Conservation (phyloP, 495 filamentous ascomycete species). For the Penicillium lagena region DNA sequence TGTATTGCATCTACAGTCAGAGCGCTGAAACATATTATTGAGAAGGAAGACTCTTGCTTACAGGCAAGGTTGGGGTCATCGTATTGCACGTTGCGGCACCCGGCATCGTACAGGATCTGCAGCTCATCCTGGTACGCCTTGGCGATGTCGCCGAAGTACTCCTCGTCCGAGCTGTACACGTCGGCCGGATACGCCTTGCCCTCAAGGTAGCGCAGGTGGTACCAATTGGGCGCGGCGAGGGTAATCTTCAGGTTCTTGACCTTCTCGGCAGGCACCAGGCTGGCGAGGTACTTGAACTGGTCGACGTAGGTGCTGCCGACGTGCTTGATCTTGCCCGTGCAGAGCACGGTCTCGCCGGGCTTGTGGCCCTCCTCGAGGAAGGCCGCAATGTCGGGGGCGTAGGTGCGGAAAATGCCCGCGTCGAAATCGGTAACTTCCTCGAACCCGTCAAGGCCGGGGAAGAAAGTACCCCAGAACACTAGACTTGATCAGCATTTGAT, state of each 20-base stretch:
- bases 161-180: constrained; percentile 58
- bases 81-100: constrained; percentile 65
- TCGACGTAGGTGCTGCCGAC: constrained; percentile 53
- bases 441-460: constrained; percentile 68
- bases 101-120: constrained; percentile 60
- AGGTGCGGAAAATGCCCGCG: constrained; percentile 59
- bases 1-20: constrained; percentile 9
- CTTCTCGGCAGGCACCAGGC: constrained; percentile 48
- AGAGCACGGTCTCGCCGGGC: constrained; percentile 68
- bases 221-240: constrained; percentile 66
- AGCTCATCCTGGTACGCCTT: constrained; percentile 65
- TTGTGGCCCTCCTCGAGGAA: constrained; percentile 66
- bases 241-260: constrained; percentile 66
- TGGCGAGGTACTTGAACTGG: constrained; percentile 65
- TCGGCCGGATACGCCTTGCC: constrained; percentile 60
- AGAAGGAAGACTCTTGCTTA: constrained; percentile 25
- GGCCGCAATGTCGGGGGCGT: constrained; percentile 74
- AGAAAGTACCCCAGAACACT: constrained; percentile 71
- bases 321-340: constrained; percentile 67
- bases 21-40: no score
- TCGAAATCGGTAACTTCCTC: constrained; percentile 53
- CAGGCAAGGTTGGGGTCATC: constrained; percentile 74
- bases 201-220: constrained; percentile 67
- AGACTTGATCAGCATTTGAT: not conserved
- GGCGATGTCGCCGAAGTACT: constrained; percentile 71